A percentile compares a stretch with the other conserved stretches of the same genome.
Conservation (phyloP, 371 early-diverging fungal genomes). For the Lichtheimia ramosa region DNA sequence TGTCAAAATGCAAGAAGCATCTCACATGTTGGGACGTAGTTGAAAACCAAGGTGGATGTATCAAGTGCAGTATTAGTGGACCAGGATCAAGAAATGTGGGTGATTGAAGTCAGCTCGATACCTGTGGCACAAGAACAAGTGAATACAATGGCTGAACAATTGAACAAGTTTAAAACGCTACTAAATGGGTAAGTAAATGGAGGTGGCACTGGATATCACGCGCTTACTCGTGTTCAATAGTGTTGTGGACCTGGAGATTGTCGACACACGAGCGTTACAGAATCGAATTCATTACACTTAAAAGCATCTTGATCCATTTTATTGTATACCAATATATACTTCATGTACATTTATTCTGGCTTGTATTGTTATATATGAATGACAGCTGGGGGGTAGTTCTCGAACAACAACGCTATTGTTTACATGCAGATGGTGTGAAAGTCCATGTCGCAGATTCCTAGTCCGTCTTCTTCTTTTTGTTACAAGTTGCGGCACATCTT, state of each 20-base stretch:
- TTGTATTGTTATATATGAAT: too few species aligned
- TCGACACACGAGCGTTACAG: constrained; percentile 49
- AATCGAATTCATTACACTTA: constrained; percentile 45
- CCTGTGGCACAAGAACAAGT: constrained; percentile 50
- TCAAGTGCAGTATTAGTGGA: constrained; percentile 27
- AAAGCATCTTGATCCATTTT: neutral
- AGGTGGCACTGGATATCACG: neutral
- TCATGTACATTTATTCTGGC: too few species aligned
- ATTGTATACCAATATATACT: too few species aligned
- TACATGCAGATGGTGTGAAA: too few species aligned
- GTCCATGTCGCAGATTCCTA: too few species aligned
- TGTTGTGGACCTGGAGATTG: constrained; percentile 46
- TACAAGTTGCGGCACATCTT: too few species aligned
- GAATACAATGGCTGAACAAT: constrained; percentile 48
- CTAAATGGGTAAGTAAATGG: constrained; percentile 40
- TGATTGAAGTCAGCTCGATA: constrained; percentile 43
- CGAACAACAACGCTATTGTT: too few species aligned
- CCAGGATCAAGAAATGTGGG: constrained; percentile 31
- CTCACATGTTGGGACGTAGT: constrained; percentile 10
- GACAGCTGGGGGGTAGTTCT: too few species aligned
- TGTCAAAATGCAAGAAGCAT: too few species aligned
- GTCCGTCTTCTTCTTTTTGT: too few species aligned
- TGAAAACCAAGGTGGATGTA: constrained; percentile 38
- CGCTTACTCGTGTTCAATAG: constrained; percentile 14
- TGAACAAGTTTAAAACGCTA: constrained; percentile 37